Base-by-base conservation (phyloP, 2,329 filamentous ascomycete genomes). In the Aspergillus bombycis region DNA sequence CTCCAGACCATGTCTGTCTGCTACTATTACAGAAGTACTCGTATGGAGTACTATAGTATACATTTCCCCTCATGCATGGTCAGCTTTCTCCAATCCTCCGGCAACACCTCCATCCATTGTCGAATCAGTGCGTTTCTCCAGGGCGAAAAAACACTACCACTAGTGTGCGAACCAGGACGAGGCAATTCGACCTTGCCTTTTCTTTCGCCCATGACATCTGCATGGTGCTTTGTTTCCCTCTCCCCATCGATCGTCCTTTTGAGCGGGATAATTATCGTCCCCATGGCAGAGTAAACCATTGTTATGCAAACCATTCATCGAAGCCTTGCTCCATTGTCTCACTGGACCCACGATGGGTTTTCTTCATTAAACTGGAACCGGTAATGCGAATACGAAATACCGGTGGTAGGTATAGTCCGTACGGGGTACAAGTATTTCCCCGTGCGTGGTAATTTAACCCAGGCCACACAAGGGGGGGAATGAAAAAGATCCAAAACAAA, bases 141-240 rank as follows among this genome's bases (percentile, higher is more conserved):
- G 16, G 1, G 19, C 50, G 1, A 34, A 23, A 23, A 26, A 36
- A 55, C 52, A n/a, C 52, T 55, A 16, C 52, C 52, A 55, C 52
- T 55, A 55, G 32, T 55, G 52, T 55, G 52, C 52, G 21, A 55
- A 55, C 52, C 52, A 55, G 32, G 52, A 54, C 30, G 30, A 54
- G 52, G 52, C 52, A 55, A 55, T 55, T 32, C 19, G 52, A 36
- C 32, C 32, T 38, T 55, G 26, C n/a, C 30, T 16, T 16, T 34
- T 38, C 21, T 34, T 34, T 38, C 12, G 32, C 11, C 14, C 34
- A 55, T 55, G 52, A 55, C 32, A 38, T 38, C 52, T 55, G 52
- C 52, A 38, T 38, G 32, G 52, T 55, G 32, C 52, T 55, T 55
- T 53, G 21, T 53, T 30, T 53, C 4, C n/a, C n/a, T 52, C 28